Evolutionary conservation across 1,284 basidiomycete species (phyloP), one percentile per base, ranked within the genome.

Genomic region (Cystobasidiaceae sp.): DNA sequence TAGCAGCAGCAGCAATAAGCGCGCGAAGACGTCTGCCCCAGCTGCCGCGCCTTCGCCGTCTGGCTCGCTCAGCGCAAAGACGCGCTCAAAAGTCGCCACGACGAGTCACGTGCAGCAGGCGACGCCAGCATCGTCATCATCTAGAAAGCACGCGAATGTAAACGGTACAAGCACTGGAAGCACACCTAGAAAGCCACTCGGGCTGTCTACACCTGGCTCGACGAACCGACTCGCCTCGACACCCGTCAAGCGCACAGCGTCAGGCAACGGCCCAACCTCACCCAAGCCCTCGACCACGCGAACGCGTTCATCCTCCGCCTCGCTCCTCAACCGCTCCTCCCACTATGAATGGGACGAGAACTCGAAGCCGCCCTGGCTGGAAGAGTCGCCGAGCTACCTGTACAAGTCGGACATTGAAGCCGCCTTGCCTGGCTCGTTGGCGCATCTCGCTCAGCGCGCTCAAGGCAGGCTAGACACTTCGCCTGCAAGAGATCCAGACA

Each of bases 351-450:
- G 48, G 41, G 61, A 64, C 43, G 28, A 51, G 25, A 50, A 48
- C 15, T 51, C 61, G 6, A 56, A 55, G 37, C 61, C 61, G 17
- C 61, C 61, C 21, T 64, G 61, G 61, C 33, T 64, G 23, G 61
- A 55, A 9, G 61, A 64, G 39, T 19, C 19, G 2, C 58, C 45
- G 28, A 21, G 30, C 1, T 49, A 64, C 30, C 28, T 64, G 0
- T 64, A 64, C 52, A 55, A 56, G 13, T 64, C 61, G 6, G 61
- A 64, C 33, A 64, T 50, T 33, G 51, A 44, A 21, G 23, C 39
- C 11, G 25, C 45, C 21, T 17, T 23, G 28, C 52, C 61, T 15
- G 61, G 61, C 6, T 64, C 61, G 25, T 41, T 64, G 15, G 51
- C 61, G 15, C 27, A 64, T 28, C 44, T 64, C 6, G 61, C 61